These are phyloP conservation scores for Phytopythium chamaehyphon DNA, from an alignment of 352 stramenopile species.

Conservation along the genomic window DNA sequence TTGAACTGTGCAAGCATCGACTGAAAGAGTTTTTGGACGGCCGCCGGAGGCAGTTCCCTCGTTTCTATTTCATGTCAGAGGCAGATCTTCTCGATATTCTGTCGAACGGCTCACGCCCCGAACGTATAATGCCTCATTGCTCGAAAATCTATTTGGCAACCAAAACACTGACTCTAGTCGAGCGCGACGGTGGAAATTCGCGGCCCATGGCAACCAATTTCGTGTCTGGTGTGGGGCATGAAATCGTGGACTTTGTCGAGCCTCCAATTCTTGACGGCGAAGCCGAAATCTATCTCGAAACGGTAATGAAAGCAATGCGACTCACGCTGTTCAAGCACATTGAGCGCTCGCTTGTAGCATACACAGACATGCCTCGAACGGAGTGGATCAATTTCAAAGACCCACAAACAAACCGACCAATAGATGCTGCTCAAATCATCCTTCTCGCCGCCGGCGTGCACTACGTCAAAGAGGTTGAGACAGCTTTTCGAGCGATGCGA, in stretches of 20 bases:
- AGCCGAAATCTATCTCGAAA: slow-evolving; percentile 97
- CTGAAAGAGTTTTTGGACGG: slow-evolving; percentile 95
- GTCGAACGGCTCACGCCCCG: slow-evolving; percentile 92
- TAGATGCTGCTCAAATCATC: slow-evolving; percentile 95
- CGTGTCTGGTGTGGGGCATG: slow-evolving; percentile 92
- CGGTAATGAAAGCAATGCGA: slow-evolving; percentile 92
- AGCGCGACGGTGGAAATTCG: slow-evolving; percentile 32
- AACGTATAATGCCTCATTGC: slow-evolving; percentile 94
- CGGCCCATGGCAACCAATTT: slow-evolving; percentile 89
- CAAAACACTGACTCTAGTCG: slow-evolving; percentile 88
- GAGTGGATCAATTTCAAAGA: slow-evolving; percentile 97
- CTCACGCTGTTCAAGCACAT: slow-evolving; percentile 94
- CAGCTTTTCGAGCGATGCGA: slow-evolving; percentile 72
- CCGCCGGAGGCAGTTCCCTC: slow-evolving; percentile 91
- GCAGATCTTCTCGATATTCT: slow-evolving; percentile 94
- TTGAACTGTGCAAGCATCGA: slow-evolving; percentile 93
- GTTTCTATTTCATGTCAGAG: slow-evolving; percentile 92
- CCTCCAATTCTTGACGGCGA: slow-evolving; percentile 93
- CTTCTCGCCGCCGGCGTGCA: slow-evolving; percentile 90
- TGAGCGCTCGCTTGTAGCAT: slow-evolving; percentile 88
- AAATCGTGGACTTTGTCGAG: slow-evolving; percentile 92
- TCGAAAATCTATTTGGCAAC: slow-evolving; percentile 95
- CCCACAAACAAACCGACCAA: slow-evolving; percentile 59
- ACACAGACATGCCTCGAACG: slow-evolving; percentile 87
- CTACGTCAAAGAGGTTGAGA: slow-evolving; percentile 93